A percentile compares a stretch with the other conserved stretches of the same genome.
phyloP scores from a whole-genome alignment of 2,329 filamentous ascomycete species.

The Magnaporthales sp. region DNA sequence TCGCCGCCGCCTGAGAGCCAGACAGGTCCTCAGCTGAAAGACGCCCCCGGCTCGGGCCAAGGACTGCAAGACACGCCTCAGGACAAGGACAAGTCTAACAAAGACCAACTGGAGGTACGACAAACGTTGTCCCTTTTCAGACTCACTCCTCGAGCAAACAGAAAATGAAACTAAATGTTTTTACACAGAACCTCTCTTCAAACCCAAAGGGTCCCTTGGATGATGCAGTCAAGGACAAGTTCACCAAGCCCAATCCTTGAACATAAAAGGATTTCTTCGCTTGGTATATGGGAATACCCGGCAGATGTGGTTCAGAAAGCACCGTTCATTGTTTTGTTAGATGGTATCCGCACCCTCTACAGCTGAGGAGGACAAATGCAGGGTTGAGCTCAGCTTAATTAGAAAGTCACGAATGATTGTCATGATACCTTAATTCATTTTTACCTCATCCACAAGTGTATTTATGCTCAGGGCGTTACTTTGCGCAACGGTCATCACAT shows the following conservation, averaged over 20 bases:
- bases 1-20: conserved; percentile 68
- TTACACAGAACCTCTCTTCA: conserved; percentile 39
- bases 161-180: conserved; percentile 6
- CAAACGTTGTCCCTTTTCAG: not conserved
- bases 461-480: not conserved
- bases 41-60: conserved; percentile 47
- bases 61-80: conserved; percentile 40
- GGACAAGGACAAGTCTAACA: conserved; percentile 26
- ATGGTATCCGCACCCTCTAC: not conserved
- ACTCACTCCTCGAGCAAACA: not conserved
- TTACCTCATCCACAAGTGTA: not conserved
- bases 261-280: not conserved
- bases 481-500: not conserved
- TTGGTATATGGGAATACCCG: no score
- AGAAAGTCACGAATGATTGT: not conserved
- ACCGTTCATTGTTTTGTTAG: not conserved
- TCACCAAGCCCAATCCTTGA: conserved; percentile 35
- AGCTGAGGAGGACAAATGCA: not conserved
- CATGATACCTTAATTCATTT: not conserved
- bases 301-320: no score
- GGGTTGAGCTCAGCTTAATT: not conserved
- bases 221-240: conserved; percentile 51
- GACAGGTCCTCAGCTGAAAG: conserved; percentile 53
- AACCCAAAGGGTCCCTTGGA: conserved; percentile 61
- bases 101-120: conserved; percentile 43